These are phyloP conservation scores for Nicotiana tabacum DNA, from an alignment of 257 asterid species.

Conservation along the genomic window DNA sequence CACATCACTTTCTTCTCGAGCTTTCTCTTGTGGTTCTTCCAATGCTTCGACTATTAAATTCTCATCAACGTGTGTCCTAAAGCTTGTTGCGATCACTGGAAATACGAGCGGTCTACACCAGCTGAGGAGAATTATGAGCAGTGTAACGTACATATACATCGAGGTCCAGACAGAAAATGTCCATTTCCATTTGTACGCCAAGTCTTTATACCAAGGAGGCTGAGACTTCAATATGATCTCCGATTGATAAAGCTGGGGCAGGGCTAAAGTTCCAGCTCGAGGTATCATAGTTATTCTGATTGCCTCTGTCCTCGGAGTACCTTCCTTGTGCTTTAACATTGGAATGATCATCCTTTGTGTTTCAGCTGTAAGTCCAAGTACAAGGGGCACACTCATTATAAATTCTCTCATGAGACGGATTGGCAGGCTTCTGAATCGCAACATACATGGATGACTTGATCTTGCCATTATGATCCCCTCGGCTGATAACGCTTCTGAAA, in stretches of 20 bases:
- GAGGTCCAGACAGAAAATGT: slow-evolving; percentile 67
- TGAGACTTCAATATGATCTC: slow-evolving; percentile 40
- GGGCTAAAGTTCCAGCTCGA: slow-evolving; percentile 47
- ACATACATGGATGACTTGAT: slow-evolving; percentile 72
- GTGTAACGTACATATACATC: slow-evolving; percentile 33
- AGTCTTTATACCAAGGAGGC: slow-evolving; percentile 58
- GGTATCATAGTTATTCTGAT: slow-evolving; percentile 52
- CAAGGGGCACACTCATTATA: slow-evolving; percentile 51
- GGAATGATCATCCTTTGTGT: slow-evolving; percentile 49
- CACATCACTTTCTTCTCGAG: slow-evolving; percentile 21
- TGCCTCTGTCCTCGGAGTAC: slow-evolving; percentile 37
- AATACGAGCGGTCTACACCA: slow-evolving; percentile 50
- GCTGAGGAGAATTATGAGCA: slow-evolving; percentile 31
- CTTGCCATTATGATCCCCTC: slow-evolving; percentile 36
- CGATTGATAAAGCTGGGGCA: slow-evolving; percentile 67
- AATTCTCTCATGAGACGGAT: slow-evolving; percentile 51
- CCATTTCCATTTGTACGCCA: slow-evolving; percentile 63
- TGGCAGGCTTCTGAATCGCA: slow-evolving; percentile 66
- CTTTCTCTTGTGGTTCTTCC: slow-evolving; percentile 12
- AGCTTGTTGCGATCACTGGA: slow-evolving; percentile 19
- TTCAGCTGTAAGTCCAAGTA: slow-evolving; percentile 52
- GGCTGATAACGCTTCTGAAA: slow-evolving; percentile 47
- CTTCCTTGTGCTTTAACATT: slow-evolving; percentile 58
- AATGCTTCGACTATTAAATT: not conserved
- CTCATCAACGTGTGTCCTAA: not conserved